phyloP scores from a whole-genome alignment of 129 eudicot species.

The carrot (Daucus carota) region DNA sequence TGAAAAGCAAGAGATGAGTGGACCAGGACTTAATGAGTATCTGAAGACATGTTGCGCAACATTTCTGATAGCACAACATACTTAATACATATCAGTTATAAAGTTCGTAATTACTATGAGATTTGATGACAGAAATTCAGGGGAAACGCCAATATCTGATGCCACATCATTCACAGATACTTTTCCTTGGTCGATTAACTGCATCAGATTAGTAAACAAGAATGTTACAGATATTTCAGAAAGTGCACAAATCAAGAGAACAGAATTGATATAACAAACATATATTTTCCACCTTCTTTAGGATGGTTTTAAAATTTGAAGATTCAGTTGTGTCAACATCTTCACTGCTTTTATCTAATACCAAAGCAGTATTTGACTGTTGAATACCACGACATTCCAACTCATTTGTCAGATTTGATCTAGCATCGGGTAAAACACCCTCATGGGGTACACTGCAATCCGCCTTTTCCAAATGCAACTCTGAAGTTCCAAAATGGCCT shows the following conservation, averaged over 20 bases:
- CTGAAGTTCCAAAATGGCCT: slow-evolving; percentile 21
- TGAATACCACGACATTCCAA: slow-evolving; percentile 29
- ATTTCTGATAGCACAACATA: background rate
- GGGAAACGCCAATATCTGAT: slow-evolving; percentile 58
- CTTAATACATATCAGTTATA: background rate
- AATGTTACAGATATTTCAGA: background rate
- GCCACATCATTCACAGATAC: slow-evolving; percentile 63
- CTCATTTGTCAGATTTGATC: slow-evolving; percentile 28
- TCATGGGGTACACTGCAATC: slow-evolving; percentile 24
- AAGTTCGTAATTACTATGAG: slow-evolving; percentile 37
- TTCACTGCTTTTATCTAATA: slow-evolving; percentile 28
- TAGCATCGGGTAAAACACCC: slow-evolving; percentile 28
- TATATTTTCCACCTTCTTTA: slow-evolving; percentile 62
- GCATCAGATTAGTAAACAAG: slow-evolving; percentile 9
- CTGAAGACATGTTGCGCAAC: background rate
- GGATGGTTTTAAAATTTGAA: slow-evolving; percentile 30
- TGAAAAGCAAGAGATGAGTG: background rate
- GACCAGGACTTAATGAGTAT: background rate
- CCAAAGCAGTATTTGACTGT: slow-evolving; percentile 15
- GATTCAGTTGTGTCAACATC: slow-evolving; percentile 35
- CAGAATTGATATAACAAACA: background rate
- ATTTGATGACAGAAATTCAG: slow-evolving; percentile 44
- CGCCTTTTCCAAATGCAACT: slow-evolving; percentile 20
- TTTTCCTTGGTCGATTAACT: slow-evolving; percentile 68
- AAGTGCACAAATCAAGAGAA: background rate